Evolutionary conservation across 768 basidiomycete species (phyloP).

Genomic region (Hygrocybe punicea): DNA sequence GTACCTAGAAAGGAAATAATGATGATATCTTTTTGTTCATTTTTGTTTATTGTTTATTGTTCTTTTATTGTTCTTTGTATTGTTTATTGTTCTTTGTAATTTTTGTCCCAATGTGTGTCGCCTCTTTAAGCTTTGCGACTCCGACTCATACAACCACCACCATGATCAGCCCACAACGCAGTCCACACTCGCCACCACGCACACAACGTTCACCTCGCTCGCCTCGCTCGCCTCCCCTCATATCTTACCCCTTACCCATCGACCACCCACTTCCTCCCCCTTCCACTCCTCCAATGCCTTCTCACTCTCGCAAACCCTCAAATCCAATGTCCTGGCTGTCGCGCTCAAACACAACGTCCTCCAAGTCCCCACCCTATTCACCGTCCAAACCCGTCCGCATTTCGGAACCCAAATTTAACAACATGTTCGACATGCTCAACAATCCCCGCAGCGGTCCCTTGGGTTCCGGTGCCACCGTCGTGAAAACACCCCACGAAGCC

Average conservation of each 20-base stretch:
- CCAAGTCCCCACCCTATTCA: conserved; percentile 24
- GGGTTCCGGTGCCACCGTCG: conserved; percentile 71
- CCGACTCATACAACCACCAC: neutral
- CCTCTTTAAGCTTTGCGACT: neutral
- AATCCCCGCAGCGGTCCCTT: conserved; percentile 48
- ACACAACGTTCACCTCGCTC: conserved; percentile 1
- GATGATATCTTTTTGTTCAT: conserved; percentile 5
- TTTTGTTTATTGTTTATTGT: conserved; percentile 5
- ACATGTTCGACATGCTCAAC: conserved; percentile 38
- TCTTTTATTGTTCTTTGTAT: neutral
- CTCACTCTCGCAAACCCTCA: conserved; percentile 35
- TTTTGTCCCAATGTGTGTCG: neutral
- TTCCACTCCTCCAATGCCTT: conserved; percentile 23
- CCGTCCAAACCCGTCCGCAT: conserved; percentile 39
- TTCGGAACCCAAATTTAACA: conserved; percentile 45
- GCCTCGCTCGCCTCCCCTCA: neutral
- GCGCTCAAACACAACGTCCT: conserved; percentile 32
- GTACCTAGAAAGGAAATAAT: conserved; percentile 2
- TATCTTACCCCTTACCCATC: conserved; percentile 5
- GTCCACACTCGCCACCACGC: conserved; percentile 5
- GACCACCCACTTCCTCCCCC: conserved; percentile 15
- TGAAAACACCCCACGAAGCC: conserved; percentile 78
- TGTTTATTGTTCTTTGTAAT: neutral
- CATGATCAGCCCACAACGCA: neutral
- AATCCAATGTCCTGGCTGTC: conserved; percentile 54